Base-by-base conservation (phyloP, 2,329 filamentous ascomycete genomes). In the Arachnomyces sp. region DNA sequence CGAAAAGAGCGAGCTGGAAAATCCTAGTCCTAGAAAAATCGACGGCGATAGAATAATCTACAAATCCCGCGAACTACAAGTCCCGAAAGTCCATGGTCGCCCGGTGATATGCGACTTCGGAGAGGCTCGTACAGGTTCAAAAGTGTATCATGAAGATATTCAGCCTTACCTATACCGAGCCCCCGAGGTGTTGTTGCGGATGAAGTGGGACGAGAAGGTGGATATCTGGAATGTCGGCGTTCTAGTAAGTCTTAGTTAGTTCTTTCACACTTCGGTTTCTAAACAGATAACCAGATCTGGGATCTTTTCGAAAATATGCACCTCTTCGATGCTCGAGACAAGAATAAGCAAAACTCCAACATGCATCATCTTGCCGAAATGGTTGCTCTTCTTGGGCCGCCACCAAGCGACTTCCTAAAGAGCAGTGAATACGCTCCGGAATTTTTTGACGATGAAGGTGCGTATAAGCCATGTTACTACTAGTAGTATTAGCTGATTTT, bases 341-440 rank as follows among this genome's bases (percentile, higher is more conserved):
- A 33, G 25, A 36, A 46, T 5, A 38, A 36, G 4, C 21, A 52
- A 9, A 15, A 30, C 12, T 48, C 39, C 29, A 39, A 47, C 7
- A 33, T 17, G 13, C 51, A 55, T 25, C 57, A 62, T 21, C 50
- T 64, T 34, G 58, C 55, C 1, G 52, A 57, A 34, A 63, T 67
- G 54, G 55, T 67, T 3, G 59, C 63, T 2, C 40, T 66, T 6
- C 50, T 69, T 41, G 63, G 63, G 0, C 56, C 51, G 1, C 65
- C 64, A 2, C 59, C 60, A 2, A 48, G 43, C 34, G 49, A 54
- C 2, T 61, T 67, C 31, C 36, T 67, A 31, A 33, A 54, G 35
- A 49, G 58, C 2, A 65, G 60, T 31, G 48, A 52, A 3, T 50
- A 45, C 31, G 41, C 43, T n/a, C 42, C 5, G 1, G 18, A 47